Percentiles rank a stretch among this genome's conserved stretches.
Evolutionary conservation across 2,329 filamentous ascomycete species (phyloP).

Genomic region (Sporothrix mexicana): DNA sequence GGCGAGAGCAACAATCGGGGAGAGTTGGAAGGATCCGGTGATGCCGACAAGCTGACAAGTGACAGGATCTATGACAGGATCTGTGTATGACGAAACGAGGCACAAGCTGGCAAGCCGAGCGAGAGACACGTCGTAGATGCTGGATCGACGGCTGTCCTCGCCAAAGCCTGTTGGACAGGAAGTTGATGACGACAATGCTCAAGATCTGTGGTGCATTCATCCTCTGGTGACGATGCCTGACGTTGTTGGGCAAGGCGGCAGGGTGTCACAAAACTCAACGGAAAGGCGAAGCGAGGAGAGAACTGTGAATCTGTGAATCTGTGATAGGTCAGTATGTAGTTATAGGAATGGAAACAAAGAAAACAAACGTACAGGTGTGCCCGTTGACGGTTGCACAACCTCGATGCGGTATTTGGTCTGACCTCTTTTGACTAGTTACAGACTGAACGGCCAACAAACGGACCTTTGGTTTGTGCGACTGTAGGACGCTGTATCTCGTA

Average conservation of each 20-base stretch:
- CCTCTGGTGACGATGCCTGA: not conserved
- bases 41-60: not conserved
- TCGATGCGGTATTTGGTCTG: not conserved
- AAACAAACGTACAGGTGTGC: not conserved
- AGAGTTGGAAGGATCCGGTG: not conserved
- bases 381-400: slow-evolving; percentile 6
- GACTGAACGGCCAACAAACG: not conserved
- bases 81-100: not conserved
- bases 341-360: not conserved
- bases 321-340: not conserved
- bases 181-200: too few species aligned
- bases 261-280: too few species aligned
- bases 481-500: slow-evolving; percentile 15
- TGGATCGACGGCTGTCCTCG: not conserved
- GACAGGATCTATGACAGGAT: not conserved
- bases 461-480: not conserved
- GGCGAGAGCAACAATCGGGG: not conserved
- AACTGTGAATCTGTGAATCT: not conserved
- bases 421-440: not conserved
- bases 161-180: not conserved
- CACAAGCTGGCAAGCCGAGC: not conserved
- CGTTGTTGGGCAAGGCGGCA: not conserved
- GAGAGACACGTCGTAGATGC: not conserved
- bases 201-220: not conserved
- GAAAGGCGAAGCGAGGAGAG: not conserved